phyloP scores from a whole-genome alignment of 495 filamentous ascomycete genomes.

The Lineolata rhizophorae region DNA sequence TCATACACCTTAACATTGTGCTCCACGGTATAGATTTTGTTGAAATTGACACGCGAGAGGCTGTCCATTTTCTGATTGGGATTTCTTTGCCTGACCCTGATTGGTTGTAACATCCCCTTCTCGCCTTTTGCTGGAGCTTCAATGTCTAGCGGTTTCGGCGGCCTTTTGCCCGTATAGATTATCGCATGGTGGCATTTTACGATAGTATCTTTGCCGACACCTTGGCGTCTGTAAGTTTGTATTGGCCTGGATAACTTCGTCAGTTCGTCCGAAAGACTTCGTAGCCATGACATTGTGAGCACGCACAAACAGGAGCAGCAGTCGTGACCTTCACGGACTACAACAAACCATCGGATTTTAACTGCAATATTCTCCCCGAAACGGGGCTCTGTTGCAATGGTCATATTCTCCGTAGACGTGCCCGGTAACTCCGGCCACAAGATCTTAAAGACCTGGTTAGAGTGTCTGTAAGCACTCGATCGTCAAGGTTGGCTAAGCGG shows the following conservation, averaged over 20 bases:
- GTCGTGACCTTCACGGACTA: constrained; percentile 7
- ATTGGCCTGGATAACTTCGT: constrained; percentile 7
- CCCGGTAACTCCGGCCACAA: neutral
- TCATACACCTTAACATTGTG: constrained; percentile 24
- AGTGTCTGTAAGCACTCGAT: no score
- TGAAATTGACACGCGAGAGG: constrained; percentile 25
- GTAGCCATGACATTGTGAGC: neutral
- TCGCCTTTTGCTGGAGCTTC: constrained; percentile 3
- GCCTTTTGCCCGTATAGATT: constrained; percentile 8
- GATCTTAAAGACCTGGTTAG: constrained; percentile 1
- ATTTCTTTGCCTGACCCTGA: constrained; percentile 3
- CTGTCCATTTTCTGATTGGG: constrained; percentile 11
- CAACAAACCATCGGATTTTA: constrained; percentile 13
- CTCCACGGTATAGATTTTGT: constrained; percentile 26
- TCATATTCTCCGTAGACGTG: neutral
- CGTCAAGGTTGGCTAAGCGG: no score
- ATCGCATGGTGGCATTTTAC: constrained; percentile 11
- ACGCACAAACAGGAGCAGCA: constrained; percentile 9
- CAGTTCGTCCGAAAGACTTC: neutral
- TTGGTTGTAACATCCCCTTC: constrained; percentile 3
- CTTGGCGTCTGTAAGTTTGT: constrained; percentile 8
- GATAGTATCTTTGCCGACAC: constrained; percentile 6
- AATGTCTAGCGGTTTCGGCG: constrained; percentile 1
- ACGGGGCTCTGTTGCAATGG: neutral
- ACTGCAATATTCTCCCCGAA: constrained; percentile 6